These are phyloP conservation scores for Salix brachista DNA, from an alignment of 345 rosid genomes.

Conservation along the genomic window DNA sequence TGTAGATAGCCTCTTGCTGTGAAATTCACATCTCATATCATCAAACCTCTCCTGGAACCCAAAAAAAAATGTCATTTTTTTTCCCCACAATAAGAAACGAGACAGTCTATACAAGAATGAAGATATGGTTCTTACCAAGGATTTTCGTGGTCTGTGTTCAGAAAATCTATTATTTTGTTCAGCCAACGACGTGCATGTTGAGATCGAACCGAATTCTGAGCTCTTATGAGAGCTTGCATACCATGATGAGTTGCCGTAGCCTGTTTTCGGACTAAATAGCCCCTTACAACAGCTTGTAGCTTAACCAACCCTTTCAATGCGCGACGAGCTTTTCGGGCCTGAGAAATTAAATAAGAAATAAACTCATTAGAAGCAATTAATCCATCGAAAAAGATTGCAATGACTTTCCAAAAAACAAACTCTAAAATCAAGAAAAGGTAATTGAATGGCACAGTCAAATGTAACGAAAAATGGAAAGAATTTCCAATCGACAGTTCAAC, in stretches of 20 bases:
- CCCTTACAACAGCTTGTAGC: conserved; percentile 29
- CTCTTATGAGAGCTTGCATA: conserved; percentile 30
- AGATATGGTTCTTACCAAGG: conserved; percentile 6
- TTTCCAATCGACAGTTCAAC: neutral
- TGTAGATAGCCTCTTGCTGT: conserved; percentile 22
- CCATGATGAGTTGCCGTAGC: conserved; percentile 28
- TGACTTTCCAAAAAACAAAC: neutral
- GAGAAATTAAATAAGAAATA: neutral
- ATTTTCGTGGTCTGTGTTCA: conserved; percentile 13
- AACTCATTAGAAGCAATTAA: neutral
- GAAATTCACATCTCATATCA: conserved; percentile 22
- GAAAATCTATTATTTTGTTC: conserved; percentile 15
- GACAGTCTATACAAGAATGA: neutral
- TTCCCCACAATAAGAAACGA: neutral
- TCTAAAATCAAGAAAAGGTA: neutral
- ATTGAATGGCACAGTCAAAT: neutral
- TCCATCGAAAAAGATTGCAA: neutral
- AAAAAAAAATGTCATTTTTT: neutral
- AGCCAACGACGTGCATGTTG: conserved; percentile 14
- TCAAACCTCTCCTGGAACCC: conserved; percentile 24
- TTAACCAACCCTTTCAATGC: conserved; percentile 29
- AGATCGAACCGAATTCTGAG: conserved; percentile 20
- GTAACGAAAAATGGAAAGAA: neutral
- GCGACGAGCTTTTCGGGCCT: conserved; percentile 31
- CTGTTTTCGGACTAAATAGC: conserved; percentile 27